Base-by-base conservation (phyloP, 2,329 filamentous ascomycete genomes). In the Rutstroemia sp. region DNA sequence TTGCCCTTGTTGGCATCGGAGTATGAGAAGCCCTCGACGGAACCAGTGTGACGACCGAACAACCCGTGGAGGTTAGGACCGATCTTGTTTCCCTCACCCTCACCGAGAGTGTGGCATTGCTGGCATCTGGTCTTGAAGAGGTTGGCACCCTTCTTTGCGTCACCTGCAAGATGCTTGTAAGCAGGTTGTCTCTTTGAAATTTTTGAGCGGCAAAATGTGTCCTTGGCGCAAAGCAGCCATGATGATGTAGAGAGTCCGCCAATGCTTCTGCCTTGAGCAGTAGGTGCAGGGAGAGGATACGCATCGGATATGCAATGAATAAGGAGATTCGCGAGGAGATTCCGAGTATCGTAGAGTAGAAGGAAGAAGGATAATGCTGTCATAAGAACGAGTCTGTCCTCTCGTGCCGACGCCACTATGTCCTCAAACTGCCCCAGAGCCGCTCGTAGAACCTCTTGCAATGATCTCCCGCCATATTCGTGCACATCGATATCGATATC, bases 1-100 rank as follows among this genome's bases (percentile, higher is more conserved):
- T 95, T 95, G 72, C 87, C 79, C 88, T 97, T 97, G 89, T 99
- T 99, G 83, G 92, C 94, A 73, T 99, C 94, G 77, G 94, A 96
- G 86, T 97, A 99, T 72, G 90, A 80, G 85, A 88, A 99, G 66
- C 94, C 92, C 48, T 90, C 87, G 68, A 95, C 90, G 73, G 86
- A 82, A 70, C 94, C 94, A 64, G 89, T 90, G 82, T 96, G 88
- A 75, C 94, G 92, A 76, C 94, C 94, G 75, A 96, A 99, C 67
- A 99, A 90, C 74, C 94, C 94, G 86, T 95, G 85, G 70, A 99
- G 86, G 74, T 91, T 91, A 71, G 94, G 94, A 73, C 94, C 94
- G 77, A 96, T 90, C 87, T 97, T 97, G 90, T 96, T 95, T 78
- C 85, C 84, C 77, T 92, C 94, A 70, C 82, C 87, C 63, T 80